Base-by-base conservation (phyloP, 768 basidiomycete genomes). In the Coprinopsis strossmayeri region DNA sequence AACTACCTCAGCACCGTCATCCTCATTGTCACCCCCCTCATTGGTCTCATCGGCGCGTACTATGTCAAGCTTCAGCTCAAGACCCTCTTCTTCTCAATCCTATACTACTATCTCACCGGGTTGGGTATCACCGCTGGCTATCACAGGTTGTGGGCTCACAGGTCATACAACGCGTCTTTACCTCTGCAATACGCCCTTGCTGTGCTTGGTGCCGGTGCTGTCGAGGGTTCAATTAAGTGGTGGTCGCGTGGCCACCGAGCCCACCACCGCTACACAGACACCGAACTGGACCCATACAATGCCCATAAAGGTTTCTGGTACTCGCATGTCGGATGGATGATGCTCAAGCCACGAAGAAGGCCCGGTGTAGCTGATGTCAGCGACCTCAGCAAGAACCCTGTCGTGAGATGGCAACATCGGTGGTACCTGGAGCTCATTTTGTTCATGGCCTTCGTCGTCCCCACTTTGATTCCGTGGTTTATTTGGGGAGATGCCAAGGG, bases 191-290 rank as follows among this genome's bases (percentile, higher is more conserved):
- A 91, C 61, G 69, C 79, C 54, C 80, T 97, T 41, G 90, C 93
- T 21, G 59, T 87, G 17, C 77, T 82, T 9, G 96, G 95, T 43
- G 84, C 91, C 1, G 95, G 96, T 41, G 94, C 95, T 3, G 87
- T 95, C 40, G 81, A 99, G 62, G 95, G 95, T 7, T 96, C 94
- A 18, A 95, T 99, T 71, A 88, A 91, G 65, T 98, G 96, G 96
- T 98, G 96, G 96, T 86, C 86, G 18, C 81, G 96, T 45, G 94
- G 94, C 41, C 96, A 99, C 73, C 89, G 95, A 52, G 95, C 95
- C 2, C 94, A 96, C 66, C 94, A 96, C 62, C 81, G 93, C 35
- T 95, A 96, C 72, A 97, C 93, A 57, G 93, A 95, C 68, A 97
- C 93, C 59, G 90, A 92, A 48, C 85, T 97, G 54, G 93, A 96